phyloP scores from a whole-genome alignment of 768 basidiomycete genomes.

The Fibroporia radiculosa region DNA sequence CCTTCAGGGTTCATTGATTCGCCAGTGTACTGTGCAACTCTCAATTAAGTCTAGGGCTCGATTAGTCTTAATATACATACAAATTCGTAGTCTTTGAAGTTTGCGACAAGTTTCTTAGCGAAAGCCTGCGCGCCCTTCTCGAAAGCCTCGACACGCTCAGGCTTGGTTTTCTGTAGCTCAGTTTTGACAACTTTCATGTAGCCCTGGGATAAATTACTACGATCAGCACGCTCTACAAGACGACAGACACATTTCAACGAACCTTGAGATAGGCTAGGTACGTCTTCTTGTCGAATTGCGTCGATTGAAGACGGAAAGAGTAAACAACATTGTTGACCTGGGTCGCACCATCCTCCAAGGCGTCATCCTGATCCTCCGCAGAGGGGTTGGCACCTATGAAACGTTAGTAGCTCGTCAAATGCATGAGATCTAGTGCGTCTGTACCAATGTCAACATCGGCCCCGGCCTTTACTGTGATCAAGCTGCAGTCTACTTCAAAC shows the following conservation, averaged over 20 bases:
- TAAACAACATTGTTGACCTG: conserved; percentile 85
- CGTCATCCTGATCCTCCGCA: conserved; percentile 77
- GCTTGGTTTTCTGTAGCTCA: conserved; percentile 43
- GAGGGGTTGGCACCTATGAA: conserved; percentile 85
- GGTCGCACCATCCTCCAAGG: conserved; percentile 66
- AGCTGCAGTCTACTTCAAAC: conserved; percentile 79
- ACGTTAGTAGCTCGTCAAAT: conserved; percentile 2
- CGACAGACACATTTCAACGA: conserved; percentile 2
- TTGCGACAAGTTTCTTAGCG: conserved; percentile 83
- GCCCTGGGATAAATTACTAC: conserved; percentile 33
- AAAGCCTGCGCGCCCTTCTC: conserved; percentile 71
- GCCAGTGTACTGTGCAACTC: conserved; percentile 49
- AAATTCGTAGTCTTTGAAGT: conserved; percentile 94
- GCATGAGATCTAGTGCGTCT: conserved; percentile 12
- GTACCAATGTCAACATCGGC: conserved; percentile 84
- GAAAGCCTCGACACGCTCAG: conserved; percentile 64
- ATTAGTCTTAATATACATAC: conserved; percentile 34
- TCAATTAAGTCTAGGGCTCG: not conserved
- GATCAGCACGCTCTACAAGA: not conserved
- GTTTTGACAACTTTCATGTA: conserved; percentile 93
- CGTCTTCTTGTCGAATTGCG: conserved; percentile 86
- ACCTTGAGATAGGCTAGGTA: conserved; percentile 82
- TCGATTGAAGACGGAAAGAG: conserved; percentile 84
- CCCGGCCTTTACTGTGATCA: conserved; percentile 64
- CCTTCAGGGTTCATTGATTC: conserved; percentile 81